Evolutionary conservation across 805 yeast species (phyloP).

Genomic region (Kazachstania bromeliacearum): DNA sequence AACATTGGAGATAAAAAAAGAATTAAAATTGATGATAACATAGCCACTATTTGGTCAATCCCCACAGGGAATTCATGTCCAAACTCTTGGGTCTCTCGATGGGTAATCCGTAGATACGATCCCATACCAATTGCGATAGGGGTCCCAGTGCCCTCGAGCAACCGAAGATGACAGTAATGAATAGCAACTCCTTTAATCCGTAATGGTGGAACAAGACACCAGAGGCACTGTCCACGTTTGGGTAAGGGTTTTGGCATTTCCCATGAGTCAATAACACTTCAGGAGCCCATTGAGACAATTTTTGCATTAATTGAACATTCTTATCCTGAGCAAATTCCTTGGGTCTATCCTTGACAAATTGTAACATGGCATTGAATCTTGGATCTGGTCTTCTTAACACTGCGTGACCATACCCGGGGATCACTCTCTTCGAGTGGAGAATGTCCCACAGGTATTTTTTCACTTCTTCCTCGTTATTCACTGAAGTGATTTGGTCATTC

Average conservation of each 20-base stretch:
- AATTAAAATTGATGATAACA: too few species aligned
- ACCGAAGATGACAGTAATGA: constrained; percentile 76
- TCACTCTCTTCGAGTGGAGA: constrained; percentile 64
- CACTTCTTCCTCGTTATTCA: constrained; percentile 35
- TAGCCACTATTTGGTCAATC: too few species aligned
- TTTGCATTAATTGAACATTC: constrained; percentile 56
- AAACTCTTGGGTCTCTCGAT: constrained; percentile 66
- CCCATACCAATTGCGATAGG: constrained; percentile 69
- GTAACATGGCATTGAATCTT: constrained; percentile 64
- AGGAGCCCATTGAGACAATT: constrained; percentile 63
- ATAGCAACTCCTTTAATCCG: constrained; percentile 62
- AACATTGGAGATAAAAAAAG: too few species aligned
- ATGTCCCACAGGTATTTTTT: constrained; percentile 63
- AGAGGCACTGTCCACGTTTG: constrained; percentile 73
- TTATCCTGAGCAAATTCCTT: constrained; percentile 53
- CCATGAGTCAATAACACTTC: constrained; percentile 68
- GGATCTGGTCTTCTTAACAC: constrained; percentile 79
- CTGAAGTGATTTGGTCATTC: constrained; percentile 36
- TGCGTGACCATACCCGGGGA: constrained; percentile 87
- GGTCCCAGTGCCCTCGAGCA: constrained; percentile 77
- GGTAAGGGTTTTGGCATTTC: constrained; percentile 78
- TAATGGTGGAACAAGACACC: constrained; percentile 75
- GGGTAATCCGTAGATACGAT: constrained; percentile 66
- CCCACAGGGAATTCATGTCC: constrained; percentile 14
- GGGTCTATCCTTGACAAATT: constrained; percentile 47